Evolutionary conservation across 345 rosid genomes (phyloP).

Genomic region (Combretum micranthum): DNA sequence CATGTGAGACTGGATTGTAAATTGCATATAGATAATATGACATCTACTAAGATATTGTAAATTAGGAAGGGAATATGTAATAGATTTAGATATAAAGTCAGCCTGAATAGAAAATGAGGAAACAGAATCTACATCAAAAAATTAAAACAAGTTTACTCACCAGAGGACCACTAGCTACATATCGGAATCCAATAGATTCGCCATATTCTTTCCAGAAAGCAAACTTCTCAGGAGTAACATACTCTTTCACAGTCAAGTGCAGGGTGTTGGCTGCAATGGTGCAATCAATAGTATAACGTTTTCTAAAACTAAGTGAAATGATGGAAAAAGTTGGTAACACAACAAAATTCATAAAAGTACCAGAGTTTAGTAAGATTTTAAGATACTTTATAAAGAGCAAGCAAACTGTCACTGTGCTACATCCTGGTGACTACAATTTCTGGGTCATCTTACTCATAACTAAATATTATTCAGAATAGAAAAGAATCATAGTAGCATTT

Average conservation of each 20-base stretch:
- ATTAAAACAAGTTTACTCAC: slow-evolving; percentile 39
- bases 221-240: slow-evolving; percentile 89
- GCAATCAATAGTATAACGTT: too few species aligned
- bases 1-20: neutral
- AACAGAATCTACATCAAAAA: neutral
- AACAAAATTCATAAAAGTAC: too few species aligned
- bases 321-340: too few species aligned
- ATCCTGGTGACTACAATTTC: too few species aligned
- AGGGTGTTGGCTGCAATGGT: slow-evolving; percentile 77
- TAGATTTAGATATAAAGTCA: neutral
- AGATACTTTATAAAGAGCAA: too few species aligned
- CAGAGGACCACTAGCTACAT: slow-evolving; percentile 96
- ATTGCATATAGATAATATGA: neutral
- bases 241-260: slow-evolving; percentile 93
- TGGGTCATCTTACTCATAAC: neutral
- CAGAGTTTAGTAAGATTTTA: too few species aligned
- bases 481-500: slow-evolving; percentile 1
- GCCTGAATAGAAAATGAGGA: neutral
- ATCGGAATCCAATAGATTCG: slow-evolving; percentile 90
- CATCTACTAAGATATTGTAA: too few species aligned
- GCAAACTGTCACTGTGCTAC: too few species aligned
- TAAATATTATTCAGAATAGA: neutral
- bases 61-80: neutral
- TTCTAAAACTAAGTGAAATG: too few species aligned
- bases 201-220: slow-evolving; percentile 92